Evolutionary conservation across 768 basidiomycete genomes (phyloP), one percentile per base, ranked within the genome.

Genomic region (Baorangia bicolor): DNA sequence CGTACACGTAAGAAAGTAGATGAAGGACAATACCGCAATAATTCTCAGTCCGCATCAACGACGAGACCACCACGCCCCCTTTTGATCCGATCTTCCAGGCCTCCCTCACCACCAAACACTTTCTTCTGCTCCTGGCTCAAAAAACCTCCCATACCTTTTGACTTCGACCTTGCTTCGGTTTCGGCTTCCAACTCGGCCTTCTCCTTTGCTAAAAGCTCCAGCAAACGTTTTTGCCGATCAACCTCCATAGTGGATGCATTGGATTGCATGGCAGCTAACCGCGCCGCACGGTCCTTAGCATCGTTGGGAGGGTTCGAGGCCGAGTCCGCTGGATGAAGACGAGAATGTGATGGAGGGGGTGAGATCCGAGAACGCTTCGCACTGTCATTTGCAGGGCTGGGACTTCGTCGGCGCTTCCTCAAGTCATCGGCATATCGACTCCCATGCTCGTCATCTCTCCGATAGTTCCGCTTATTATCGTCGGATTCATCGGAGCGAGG

Each of bases 231-330:
- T 56, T 88, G 83, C 25, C 95, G 85, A 42, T 93, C 86, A 1
- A 71, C 69, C 43, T 83, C 81, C 75, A 93, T 78, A 9, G 72
- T 70, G n/a, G 76, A 70, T 1, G 96, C 96, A 55, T 87, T 83
- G 2, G 80, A 73, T 23, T 86, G 74, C 96, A 98, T 98, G 5
- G 93, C 89, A 0, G 92, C 95, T 28, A 98, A 77, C n/a, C 91
- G 86, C 27, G 90, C 89, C 4, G 86, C 86, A 33, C 94, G 87
- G 28, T 87, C 88, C 1, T 80, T 77, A 9, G 72, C 67, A 49
- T 62, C 56, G 47, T 69, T 62, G 33, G 66, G 49, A 30, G 55
- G 28, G 25, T 62, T 62, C 20, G 67, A 51, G 11, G 28, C 25
- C 1, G 49, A 55, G n/a, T 54, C 46, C 8, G 58, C 53, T 41